Percentiles rank a stretch among this genome's conserved stretches.
phyloP scores from a whole-genome alignment of 441 rosid species.

The Theobroma grandiflorum region DNA sequence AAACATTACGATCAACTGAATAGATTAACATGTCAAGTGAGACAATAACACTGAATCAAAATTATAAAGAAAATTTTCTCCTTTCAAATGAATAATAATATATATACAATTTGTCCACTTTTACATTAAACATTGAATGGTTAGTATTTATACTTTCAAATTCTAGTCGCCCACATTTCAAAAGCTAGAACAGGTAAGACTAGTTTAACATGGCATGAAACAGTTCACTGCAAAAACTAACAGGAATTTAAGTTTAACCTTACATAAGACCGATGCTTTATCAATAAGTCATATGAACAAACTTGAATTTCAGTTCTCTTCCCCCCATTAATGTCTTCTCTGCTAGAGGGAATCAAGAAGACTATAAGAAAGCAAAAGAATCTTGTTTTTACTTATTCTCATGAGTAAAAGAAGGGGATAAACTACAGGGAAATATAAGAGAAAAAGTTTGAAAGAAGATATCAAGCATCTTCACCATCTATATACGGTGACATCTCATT shows the following conservation, averaged over 20 bases:
- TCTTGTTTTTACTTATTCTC: background rate
- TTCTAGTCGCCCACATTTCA: background rate
- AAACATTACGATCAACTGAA: too few species aligned
- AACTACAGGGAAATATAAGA: background rate
- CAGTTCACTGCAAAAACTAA: background rate
- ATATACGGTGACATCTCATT: background rate
- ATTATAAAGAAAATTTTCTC: too few species aligned
- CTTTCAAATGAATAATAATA: too few species aligned
- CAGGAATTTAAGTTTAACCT: background rate
- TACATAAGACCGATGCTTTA: background rate
- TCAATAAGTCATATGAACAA: conserved; percentile 15
- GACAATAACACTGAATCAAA: too few species aligned
- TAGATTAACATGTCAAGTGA: too few species aligned
- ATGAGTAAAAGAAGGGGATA: background rate
- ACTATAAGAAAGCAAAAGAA: background rate
- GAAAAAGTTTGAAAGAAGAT: background rate
- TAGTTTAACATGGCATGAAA: background rate
- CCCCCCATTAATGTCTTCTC: background rate
- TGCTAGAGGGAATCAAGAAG: conserved; percentile 2
- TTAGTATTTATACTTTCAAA: background rate
- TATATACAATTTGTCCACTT: too few species aligned
- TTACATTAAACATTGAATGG: too few species aligned
- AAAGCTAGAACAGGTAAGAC: background rate
- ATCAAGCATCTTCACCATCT: background rate
- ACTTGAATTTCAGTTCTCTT: background rate